phyloP scores from a whole-genome alignment of 345 rosid species.

The Brassica incana region DNA sequence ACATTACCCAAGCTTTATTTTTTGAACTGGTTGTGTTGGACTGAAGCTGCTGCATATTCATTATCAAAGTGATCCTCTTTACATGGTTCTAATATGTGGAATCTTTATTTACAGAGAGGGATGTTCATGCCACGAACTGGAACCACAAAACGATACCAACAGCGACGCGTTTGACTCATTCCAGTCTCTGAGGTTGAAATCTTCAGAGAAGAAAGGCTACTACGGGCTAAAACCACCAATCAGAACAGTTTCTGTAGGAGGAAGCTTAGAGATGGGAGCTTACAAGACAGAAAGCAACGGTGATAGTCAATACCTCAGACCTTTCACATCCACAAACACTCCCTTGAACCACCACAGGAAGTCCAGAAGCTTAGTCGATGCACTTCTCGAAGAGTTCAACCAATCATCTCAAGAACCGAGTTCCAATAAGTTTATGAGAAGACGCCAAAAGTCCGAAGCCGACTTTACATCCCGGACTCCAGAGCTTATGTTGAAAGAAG shows the following conservation, averaged over 20 bases:
- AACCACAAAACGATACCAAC: slow-evolving; percentile 24
- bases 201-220: slow-evolving; percentile 52
- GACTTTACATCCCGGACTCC: slow-evolving; percentile 49
- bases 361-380: slow-evolving; percentile 60
- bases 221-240: slow-evolving; percentile 61
- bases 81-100: slow-evolving; percentile 2
- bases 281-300: slow-evolving; percentile 40
- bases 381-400: slow-evolving; percentile 48
- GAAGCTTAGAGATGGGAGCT: slow-evolving; percentile 40
- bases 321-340: slow-evolving; percentile 38
- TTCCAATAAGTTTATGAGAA: slow-evolving; percentile 47
- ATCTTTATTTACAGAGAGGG: slow-evolving; percentile 50
- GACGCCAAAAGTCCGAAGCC: slow-evolving; percentile 72
- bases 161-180: slow-evolving; percentile 56
- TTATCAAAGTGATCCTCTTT: background rate
- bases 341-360: slow-evolving; percentile 53
- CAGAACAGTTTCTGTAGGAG: slow-evolving; percentile 42
- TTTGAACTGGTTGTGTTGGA: background rate
- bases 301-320: slow-evolving; percentile 40
- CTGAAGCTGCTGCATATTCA: background rate
- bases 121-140: slow-evolving; percentile 38
- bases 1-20: background rate
- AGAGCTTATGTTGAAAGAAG: slow-evolving; percentile 66
- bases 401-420: slow-evolving; percentile 40
- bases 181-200: slow-evolving; percentile 57